Evolutionary conservation across 1,284 basidiomycete genomes (phyloP), one percentile per base, ranked within the genome.

Genomic region (Marasmius oreades): DNA sequence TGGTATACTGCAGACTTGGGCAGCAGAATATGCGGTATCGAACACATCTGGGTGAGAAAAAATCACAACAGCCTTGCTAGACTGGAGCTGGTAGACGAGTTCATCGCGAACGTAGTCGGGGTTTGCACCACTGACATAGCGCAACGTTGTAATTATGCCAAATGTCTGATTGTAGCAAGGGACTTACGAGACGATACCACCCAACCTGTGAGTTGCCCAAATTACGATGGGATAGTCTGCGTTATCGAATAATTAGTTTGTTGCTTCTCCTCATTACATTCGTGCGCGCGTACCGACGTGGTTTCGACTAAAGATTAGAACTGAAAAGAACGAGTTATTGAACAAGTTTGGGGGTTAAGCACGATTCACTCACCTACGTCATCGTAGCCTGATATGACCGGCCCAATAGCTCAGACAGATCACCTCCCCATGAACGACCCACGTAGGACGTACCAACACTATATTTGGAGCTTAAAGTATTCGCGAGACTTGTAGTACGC

Each of bases 151-250:
- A 31, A 4, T 10, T 31, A 31, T 31, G n/a, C n/a, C n/a, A n/a
- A n/a, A n/a, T n/a, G n/a, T n/a, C n/a, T n/a, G n/a, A n/a, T n/a
- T n/a, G n/a, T n/a, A n/a, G n/a, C n/a, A n/a, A n/a, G n/a, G 28
- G 28, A 57, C 78, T 54, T 68, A 84, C 76, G 85, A 85, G 61
- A 86, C 74, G 56, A 88, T 78, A 2, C 74, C 90, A 24, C 90
- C 90, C 2, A 92, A 71, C 43, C 84, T 74, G 62, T 90, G 87
- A 2, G 76, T 67, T 2, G 86, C 88, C 89, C 90, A 92, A 3
- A 90, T 72, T 1, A 77, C 77, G 0, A 83, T 70, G 0, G 83
- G 81, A 64, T 88, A 92, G 63, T 92, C 90, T 88, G 51, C 43
- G 56, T 5, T 26, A 34, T 23, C 47, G n/a, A 11, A 8, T 50